phyloP scores from a whole-genome alignment of 2,329 filamentous ascomycete genomes.

The Fusarium xyrophilum region DNA sequence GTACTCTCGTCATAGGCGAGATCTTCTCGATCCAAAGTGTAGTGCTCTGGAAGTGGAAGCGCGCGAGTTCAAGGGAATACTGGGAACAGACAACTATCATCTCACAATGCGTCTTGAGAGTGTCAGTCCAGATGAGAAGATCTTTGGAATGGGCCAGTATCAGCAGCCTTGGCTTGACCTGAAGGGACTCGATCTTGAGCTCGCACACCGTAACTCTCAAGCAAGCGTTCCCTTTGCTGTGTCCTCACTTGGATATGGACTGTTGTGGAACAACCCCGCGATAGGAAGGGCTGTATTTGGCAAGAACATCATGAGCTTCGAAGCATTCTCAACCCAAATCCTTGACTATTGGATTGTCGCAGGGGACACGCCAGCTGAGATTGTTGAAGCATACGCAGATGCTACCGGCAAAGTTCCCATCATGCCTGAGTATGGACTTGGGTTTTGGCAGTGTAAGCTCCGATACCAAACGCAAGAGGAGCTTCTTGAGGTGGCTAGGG shows the following conservation, averaged over 20 bases:
- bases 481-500: constrained; percentile 64
- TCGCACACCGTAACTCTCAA: constrained; percentile 72
- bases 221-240: constrained; percentile 69
- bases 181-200: constrained; percentile 67
- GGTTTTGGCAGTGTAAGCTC: constrained; percentile 74
- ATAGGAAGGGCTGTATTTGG: constrained; percentile 67
- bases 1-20: constrained; percentile 41
- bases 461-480: constrained; percentile 72
- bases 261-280: constrained; percentile 71
- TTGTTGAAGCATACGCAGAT: constrained; percentile 62
- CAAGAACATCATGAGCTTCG: constrained; percentile 67
- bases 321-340: constrained; percentile 62
- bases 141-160: constrained; percentile 75
- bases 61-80: constrained; percentile 62
- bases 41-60: constrained; percentile 63
- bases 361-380: constrained; percentile 61
- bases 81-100: constrained; percentile 59
- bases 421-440: constrained; percentile 73
- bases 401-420: constrained; percentile 67
- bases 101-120: constrained; percentile 67
- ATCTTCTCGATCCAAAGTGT: constrained; percentile 64
- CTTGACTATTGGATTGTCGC: constrained; percentile 72
- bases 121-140: constrained; percentile 60
- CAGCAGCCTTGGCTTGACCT: constrained; percentile 69
- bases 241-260: constrained; percentile 66